phyloP scores from a whole-genome alignment of 306 rosid species.

The Quercus aquifolioides region DNA sequence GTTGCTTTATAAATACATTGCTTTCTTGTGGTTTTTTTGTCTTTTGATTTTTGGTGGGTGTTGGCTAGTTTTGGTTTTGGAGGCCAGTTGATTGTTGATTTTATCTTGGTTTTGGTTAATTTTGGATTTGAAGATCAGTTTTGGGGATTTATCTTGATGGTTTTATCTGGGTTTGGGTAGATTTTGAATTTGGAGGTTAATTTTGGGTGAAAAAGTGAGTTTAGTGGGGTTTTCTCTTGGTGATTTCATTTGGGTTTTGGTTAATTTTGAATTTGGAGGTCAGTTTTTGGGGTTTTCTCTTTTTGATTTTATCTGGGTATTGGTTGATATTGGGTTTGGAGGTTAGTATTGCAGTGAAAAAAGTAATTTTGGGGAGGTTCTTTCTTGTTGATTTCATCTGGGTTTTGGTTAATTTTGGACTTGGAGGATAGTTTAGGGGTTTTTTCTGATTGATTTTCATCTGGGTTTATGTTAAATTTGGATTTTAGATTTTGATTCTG shows the following conservation, averaged over 20 bases:
- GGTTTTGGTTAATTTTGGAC: background rate
- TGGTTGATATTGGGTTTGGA: background rate
- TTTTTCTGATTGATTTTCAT: background rate
- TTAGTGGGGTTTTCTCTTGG: no score
- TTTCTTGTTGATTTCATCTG: background rate
- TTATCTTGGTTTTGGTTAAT: no score
- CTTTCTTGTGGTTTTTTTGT: background rate
- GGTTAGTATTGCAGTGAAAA: background rate
- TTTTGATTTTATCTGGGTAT: no score
- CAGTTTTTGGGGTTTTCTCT: background rate
- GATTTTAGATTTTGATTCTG: conserved; percentile 1
- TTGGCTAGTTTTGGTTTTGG: background rate
- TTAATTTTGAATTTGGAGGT: no score
- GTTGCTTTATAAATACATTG: conserved; percentile 18
- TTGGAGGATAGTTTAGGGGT: background rate
- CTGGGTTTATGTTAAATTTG: background rate
- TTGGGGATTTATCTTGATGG: no score
- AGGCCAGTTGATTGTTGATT: background rate
- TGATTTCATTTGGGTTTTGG: no score
- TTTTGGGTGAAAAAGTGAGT: no score
- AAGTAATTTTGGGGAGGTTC: no score
- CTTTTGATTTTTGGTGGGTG: background rate
- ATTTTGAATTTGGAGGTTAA: no score
- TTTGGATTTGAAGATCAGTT: no score
- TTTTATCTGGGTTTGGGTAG: no score